phyloP scores from a whole-genome alignment of 2,329 filamentous ascomycete species.

The Elsinoe arachidis region DNA sequence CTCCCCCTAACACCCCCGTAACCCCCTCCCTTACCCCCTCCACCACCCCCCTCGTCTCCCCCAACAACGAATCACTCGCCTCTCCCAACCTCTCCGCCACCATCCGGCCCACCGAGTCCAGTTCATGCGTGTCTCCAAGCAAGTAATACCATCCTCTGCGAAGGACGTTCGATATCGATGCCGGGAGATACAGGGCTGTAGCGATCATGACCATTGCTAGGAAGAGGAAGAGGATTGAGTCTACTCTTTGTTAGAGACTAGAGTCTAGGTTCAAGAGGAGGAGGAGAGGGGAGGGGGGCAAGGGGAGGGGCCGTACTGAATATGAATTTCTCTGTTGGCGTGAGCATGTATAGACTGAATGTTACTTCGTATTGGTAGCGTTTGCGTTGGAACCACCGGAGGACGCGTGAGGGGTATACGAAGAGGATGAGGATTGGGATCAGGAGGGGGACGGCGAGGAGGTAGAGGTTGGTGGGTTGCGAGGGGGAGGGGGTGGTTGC shows the following conservation, averaged over 20 bases:
- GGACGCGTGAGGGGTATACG: conserved; percentile 47
- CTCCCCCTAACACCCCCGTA: neutral
- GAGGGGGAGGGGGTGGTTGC: neutral
- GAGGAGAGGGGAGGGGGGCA: neutral
- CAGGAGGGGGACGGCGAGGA: conserved; percentile 59
- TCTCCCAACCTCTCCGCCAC: conserved; percentile 12
- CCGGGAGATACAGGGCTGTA: conserved; percentile 82
- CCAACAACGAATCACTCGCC: conserved; percentile 15
- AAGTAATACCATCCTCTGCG: conserved; percentile 92
- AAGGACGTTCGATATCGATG: conserved; percentile 75
- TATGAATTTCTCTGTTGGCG: conserved; percentile 88
- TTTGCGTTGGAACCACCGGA: conserved; percentile 87
- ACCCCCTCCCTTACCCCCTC: conserved; percentile 12
- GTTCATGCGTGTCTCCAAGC: conserved; percentile 45
- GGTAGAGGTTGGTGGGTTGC: conserved; percentile 45
- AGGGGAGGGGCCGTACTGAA: conserved; percentile 65
- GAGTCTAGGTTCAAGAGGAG: neutral
- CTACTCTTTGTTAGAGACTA: conserved; percentile 40
- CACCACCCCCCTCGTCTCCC: conserved; percentile 18
- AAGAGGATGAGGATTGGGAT: conserved; percentile 31
- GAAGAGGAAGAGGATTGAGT: conserved; percentile 85
- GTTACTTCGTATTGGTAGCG: conserved; percentile 98
- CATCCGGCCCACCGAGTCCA: neutral
- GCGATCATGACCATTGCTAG: conserved; percentile 79
- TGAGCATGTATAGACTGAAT: conserved; percentile 94